Evolutionary conservation across 129 eudicot genomes (phyloP).

Genomic region (Helianthus annuus): HanXRQr2.0-SUNRISE NC_035444.2:36679525-36680024

Average conservation of each 20-base stretch:
- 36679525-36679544: neutral
- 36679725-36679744: constrained; percentile 14
- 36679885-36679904: neutral
- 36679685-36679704: constrained; percentile 22
- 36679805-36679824: constrained; percentile 21
- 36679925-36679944: neutral
- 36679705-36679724: neutral
- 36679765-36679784: constrained; percentile 29
- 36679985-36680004: neutral
- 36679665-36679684: constrained; percentile 28
- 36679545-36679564: neutral
- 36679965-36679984: neutral
- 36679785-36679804: constrained; percentile 28
- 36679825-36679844: constrained; percentile 31
- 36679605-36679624: neutral
- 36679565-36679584: neutral
- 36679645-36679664: constrained; percentile 10
- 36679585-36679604: neutral
- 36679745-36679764: constrained; percentile 38
- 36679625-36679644: constrained; percentile 15
- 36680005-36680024: neutral
- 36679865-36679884: neutral
- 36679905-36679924: neutral
- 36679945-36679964: neutral
- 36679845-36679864: constrained; percentile 10